Evolutionary conservation across 1,139 yeast genomes (phyloP), one percentile per base, ranked within the genome.

Genomic region (Arxiozyma heterogenica): DNA sequence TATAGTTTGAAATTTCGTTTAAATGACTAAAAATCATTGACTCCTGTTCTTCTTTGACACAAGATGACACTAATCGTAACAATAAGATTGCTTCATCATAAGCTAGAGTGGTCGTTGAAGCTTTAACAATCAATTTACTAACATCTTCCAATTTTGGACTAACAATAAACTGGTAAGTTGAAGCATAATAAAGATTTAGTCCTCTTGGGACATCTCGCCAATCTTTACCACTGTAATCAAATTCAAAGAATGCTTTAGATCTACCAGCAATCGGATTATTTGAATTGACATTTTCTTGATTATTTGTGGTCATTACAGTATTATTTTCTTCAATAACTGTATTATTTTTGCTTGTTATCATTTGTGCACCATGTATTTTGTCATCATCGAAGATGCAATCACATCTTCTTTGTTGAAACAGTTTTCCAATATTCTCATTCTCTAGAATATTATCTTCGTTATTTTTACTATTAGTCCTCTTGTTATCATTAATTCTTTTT

Each of bases 121-220:
- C 69, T 8, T 63, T 61, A n/a, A 61, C 50, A 1, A 71, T 59
- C 59, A 71, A 68, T 17, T 54, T 50, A 15, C 47, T 30, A 22
- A 62, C 54, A 1, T 53, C 50, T 18, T 59, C 60, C 23, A 55
- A 38, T 44, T 50, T 48, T 6, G 63, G 59, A 3, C 51, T 43
- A n/a, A 55, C 52, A 18, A 61, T 53, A 52, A 67, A 67, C 20
- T 47, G 30, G 52, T 60, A 66, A 15, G 53, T 47, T n/a, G 60
- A 59, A 9, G 60, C 59, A 46, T 72, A 69, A 44, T 69, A 66
- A n/a, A 66, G 66, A 61, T 84, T 84, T 1, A 70, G 71, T 1
- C 81, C 86, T 50, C 88, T 69, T 0, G 86, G 85, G 6, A 81
- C 73, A 66, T 83, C 90, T 59, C 86, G 71, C 87, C 89, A 83